Evolutionary conservation across 73 alveolate genomes (phyloP).

Genomic region (Paramecium tetraurelia): DNA sequence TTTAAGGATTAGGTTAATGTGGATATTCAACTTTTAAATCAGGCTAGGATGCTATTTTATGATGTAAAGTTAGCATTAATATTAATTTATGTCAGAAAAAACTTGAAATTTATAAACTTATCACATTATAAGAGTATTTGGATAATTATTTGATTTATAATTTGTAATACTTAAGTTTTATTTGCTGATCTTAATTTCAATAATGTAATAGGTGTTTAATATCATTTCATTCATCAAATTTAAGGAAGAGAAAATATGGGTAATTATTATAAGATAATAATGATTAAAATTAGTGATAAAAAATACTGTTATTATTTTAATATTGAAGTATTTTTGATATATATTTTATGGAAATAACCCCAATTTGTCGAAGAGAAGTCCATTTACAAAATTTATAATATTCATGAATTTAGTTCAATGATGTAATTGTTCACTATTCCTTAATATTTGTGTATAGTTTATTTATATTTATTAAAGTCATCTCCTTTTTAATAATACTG

Average conservation of each 20-base stretch:
- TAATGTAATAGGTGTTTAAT: not conserved
- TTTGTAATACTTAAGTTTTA: not conserved
- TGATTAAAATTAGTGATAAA: not conserved
- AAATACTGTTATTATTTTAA: too few species aligned
- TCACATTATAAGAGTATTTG: not conserved
- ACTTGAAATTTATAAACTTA: not conserved
- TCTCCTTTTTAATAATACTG: not conserved
- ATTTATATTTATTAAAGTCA: not conserved
- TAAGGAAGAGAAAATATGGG: not conserved
- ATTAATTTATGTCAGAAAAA: not conserved
- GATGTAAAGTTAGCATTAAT: not conserved
- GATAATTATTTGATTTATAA: not conserved
- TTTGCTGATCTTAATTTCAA: not conserved
- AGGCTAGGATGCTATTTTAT: not conserved
- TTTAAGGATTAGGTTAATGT: not conserved
- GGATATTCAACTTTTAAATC: not conserved
- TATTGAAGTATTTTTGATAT: too few species aligned
- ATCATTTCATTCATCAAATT: not conserved
- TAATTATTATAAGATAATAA: too few species aligned
- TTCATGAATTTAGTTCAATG: not conserved
- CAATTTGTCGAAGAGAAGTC: not conserved
- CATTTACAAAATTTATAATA: not conserved
- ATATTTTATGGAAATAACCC: not conserved
- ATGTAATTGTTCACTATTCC: not conserved
- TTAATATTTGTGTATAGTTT: not conserved